Evolutionary conservation across 768 basidiomycete genomes (phyloP), one percentile per base, ranked within the genome.

Genomic region (Leccinum subgranulosum): DNA sequence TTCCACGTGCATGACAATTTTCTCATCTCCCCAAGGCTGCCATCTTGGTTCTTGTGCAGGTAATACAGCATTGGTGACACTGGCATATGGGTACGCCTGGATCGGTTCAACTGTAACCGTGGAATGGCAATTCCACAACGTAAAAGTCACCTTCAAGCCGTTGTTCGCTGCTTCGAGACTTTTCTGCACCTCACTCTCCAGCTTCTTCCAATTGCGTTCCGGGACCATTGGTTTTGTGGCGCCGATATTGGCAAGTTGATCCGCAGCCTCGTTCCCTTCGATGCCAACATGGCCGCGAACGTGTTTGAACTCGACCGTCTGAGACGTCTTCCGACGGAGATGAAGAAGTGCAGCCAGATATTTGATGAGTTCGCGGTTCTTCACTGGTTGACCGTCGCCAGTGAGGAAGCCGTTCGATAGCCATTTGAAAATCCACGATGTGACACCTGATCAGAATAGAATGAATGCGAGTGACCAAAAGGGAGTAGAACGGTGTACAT

Each of bases 211-310:
- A 61, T 91, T 81, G 48, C 78, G 77, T 34, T 92, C 89, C 5
- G 67, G 65, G 2, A 74, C 57, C 17, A 45, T 57, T 0, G 77
- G 75, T 52, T 77, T 57, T 10, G 66, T 61, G 10, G 79, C 70
- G 3, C 92, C 92, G 6, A 71, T 31, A 56, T 84, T 87, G 4
- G 92, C 92, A 55, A 86, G 79, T 14, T 60, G 64, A 69, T 98
- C 95, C 3, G 95, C 95, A 45, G 82, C 86, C 53, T 98, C 94
- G 68, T 98, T 98, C 1, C 95, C 95, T 53, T 74, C 74, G 28
- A 84, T 77, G 0, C 93, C 93, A 10, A 76, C 77, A 65, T 97
- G 95, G 0, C 87, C 95, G 56, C 83, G 80, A 55, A 98, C 91
- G 64, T 94, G 81, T 61, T 84, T 74, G 49, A 96, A 78, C 36